Evolutionary conservation across 371 early-diverging fungal genomes (phyloP), one percentile per base, ranked within the genome.

Genomic region (Circinella minor): DNA sequence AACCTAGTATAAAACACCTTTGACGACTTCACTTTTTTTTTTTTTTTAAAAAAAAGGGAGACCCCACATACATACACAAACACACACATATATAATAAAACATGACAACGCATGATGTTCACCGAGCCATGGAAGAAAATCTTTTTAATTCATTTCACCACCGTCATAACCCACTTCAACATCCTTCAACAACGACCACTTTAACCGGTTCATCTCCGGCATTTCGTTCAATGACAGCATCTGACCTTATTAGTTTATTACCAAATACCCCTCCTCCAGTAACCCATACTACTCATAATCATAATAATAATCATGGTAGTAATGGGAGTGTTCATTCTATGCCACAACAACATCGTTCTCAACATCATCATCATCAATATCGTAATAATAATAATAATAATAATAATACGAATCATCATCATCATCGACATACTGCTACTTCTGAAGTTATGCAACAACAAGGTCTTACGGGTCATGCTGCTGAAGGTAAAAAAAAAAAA

Each of bases 381-480:
- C 51, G 43, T 43, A 43, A 43, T 43, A 43, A 43, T 43, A 39
- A 39, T 39, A 39, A 39, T 9, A n/a, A n/a, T n/a, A n/a, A n/a
- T n/a, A 27, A 27, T 27, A 27, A 27, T 27, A 27, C 27, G 27
- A 49, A 27, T 17, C 18, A 15, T 8, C 55, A 55, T 27, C 55
- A 57, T 59, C 55, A 59, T 39, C 61, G 73, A 18, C 69, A n/a
- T 51, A 14, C 51, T 13, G 51, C 73, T 18, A 68, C 69, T 37
- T 81, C 82, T 20, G 82, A 81, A 38, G 77, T 79, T 49, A 20
- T 81, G 48, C 79, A 77, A 60, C 55, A 75, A n/a, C 69, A 73
- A 18, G 64, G 71, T 36, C 59, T 71, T 5, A 67, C 59, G 27
- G 67, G 67, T 46, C 70, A 61, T 63, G 72, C 77, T 15, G 77